Base-by-base conservation (phyloP, 805 yeast genomes). In the Candida verbasci region DNA sequence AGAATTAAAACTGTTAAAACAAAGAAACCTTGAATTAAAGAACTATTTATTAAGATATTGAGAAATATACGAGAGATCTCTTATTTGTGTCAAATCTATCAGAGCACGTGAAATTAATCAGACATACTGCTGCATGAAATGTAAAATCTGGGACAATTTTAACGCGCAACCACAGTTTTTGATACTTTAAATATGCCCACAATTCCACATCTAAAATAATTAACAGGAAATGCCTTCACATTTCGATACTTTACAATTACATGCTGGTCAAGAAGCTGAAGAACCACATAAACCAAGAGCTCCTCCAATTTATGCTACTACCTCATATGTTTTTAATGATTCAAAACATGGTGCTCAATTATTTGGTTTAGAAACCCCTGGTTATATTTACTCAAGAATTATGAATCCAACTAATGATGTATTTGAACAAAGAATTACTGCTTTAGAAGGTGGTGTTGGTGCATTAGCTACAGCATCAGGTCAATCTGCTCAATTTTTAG, bases 401-500 rank as follows among this genome's bases (percentile, higher is more conserved):
- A 81, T 78, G 76, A 91, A 91, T 68, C 98, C 98, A 45, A 91
- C 98, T 42, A 82, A 74, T 40, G 95, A 84, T 51, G 91, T 85
- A 17, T 84, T 91, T 45, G 98, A 91, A 65, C 78, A 85, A 58
- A 77, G 98, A 66, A 73, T 91, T 42, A 94, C 96, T 37, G 94
- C 94, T 35, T 74, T 91, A 42, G 98, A 91, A 65, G 82, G 84
- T 40, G 98, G 97, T 55, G 81, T 80, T 35, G 95, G 84, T 41
- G 97, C 95, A 3, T 65, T 91, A 38, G 94, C 96, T 6, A 82
- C 83, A 17, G 62, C 95, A 16, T 88, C 97, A n/a, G 98, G 98
- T 44, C 96, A 89, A 66, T 91, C 97, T 37, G 97, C 97, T 18
- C 96, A 89, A 60, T 78, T 87, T 47, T 56, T 84, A 41, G 95